Evolutionary conservation across 495 filamentous ascomycete species (phyloP), one percentile per base, ranked within the genome.

Genomic region (Annulohypoxylon nitens): DNA sequence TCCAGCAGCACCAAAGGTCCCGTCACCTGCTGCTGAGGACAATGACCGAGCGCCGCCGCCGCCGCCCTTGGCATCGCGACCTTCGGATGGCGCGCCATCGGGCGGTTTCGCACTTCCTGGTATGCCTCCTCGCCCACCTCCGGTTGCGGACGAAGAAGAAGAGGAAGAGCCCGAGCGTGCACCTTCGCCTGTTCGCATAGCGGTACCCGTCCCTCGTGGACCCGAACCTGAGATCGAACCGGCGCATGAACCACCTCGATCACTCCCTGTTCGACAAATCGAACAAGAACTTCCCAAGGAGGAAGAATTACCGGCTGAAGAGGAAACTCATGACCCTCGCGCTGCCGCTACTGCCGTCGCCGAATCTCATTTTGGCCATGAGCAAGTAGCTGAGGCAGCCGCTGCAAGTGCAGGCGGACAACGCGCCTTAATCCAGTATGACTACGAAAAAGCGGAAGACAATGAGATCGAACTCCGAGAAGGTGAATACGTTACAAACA

Each of bases 371-470:
- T 77, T 82, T 33, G 78, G 75, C 2, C 78, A 81, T 16, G 75
- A 76, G 37, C 58, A 55, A 41, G 73, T 77, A 9, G 73, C 72
- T 43, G 78, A 79, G 26, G 71, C 75, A 11, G 76, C 73, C 12
- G 71, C 67, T 16, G 67, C 71, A 20, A 73, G 73, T 8, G 83
- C 84, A 10, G 93, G 90, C 61, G 88, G 89, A 71, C 88, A 89
- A 72, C 88, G 88, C 33, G 96, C 96, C 3, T 61, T 97, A 36
- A 86, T 95, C 53, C 92, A 97, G 69, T 99, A 93, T 79, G 97
- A 99, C 76, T 99, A 99, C 73, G 95, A 97, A 69, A 97, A 95
- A 78, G 94, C 93, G 2, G 96, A 99, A 80, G 93, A 97, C 64
- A 99, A 99, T 78, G 96, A 99, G 79, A 84, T 98, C 48, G 93